Conservation (phyloP, 306 rosid genomes). For the Inga laurina region DNA sequence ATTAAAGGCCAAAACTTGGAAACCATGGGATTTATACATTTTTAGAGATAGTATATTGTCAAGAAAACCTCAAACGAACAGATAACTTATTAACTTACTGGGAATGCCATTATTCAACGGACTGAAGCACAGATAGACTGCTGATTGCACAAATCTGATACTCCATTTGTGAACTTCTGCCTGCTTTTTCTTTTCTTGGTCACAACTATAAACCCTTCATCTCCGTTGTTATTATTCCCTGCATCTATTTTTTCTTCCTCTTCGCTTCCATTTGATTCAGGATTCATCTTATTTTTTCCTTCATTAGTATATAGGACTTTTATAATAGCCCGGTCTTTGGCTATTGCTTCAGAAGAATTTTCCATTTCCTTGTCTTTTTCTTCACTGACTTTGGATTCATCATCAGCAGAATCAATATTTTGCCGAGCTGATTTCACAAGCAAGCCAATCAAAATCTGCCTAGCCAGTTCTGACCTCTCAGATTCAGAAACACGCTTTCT, state of each 20-base stretch:
- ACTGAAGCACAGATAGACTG: constrained; percentile 68
- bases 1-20: not conserved
- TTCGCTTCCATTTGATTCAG: constrained; percentile 24
- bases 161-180: constrained; percentile 62
- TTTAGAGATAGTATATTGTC: constrained; percentile 5
- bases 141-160: constrained; percentile 56
- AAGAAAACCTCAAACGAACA: not conserved
- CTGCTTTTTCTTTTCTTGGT: constrained; percentile 54
- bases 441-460: constrained; percentile 89
- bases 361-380: constrained; percentile 36
- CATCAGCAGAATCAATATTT: constrained; percentile 56
- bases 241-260: constrained; percentile 31
- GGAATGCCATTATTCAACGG: constrained; percentile 42
- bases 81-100: not conserved
- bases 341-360: constrained; percentile 61
- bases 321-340: constrained; percentile 80
- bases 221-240: constrained; percentile 41
- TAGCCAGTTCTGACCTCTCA: constrained; percentile 82
- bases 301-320: constrained; percentile 64
- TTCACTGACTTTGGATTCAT: constrained; percentile 44
- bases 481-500: constrained; percentile 60
- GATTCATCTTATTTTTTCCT: constrained; percentile 43
- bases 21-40: constrained; percentile 4
- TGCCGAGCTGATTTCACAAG: constrained; percentile 78
- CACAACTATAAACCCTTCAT: constrained; percentile 64